Evolutionary conservation across 2,329 filamentous ascomycete genomes (phyloP).

Genomic region (Huntiella moniliformis): DNA sequence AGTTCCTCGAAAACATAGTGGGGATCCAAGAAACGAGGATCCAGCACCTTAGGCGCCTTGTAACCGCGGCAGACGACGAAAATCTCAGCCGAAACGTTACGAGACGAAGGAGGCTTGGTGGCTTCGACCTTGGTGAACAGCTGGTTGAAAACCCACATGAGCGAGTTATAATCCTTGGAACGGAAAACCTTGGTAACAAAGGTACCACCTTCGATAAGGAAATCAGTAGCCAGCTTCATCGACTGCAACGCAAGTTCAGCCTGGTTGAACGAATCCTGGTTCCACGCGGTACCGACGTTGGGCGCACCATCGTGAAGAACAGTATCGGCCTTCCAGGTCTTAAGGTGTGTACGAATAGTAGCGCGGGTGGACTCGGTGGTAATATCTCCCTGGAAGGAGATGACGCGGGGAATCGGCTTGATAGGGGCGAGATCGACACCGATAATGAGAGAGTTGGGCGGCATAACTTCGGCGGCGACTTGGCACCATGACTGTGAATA

Average conservation of each 20-base stretch:
- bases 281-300: slow-evolving; percentile 95
- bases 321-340: slow-evolving; percentile 89
- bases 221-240: slow-evolving; percentile 86
- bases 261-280: slow-evolving; percentile 95
- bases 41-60: slow-evolving; percentile 85
- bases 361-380: slow-evolving; percentile 91
- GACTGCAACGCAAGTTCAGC: slow-evolving; percentile 81
- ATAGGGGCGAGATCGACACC: slow-evolving; percentile 91
- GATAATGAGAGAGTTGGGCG: slow-evolving; percentile 70
- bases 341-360: slow-evolving; percentile 74
- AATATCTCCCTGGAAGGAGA: slow-evolving; percentile 94
- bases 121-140: slow-evolving; percentile 90
- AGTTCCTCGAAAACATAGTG: slow-evolving; percentile 83
- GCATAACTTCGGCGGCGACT: slow-evolving; percentile 91
- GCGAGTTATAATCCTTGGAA: slow-evolving; percentile 87
- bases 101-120: slow-evolving; percentile 86
- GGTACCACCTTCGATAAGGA: slow-evolving; percentile 69
- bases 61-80: slow-evolving; percentile 93
- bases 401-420: slow-evolving; percentile 83
- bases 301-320: slow-evolving; percentile 94
- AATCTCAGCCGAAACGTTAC: slow-evolving; percentile 94
- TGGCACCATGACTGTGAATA: slow-evolving; percentile 67
- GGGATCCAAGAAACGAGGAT: slow-evolving; percentile 82
- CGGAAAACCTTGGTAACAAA: slow-evolving; percentile 97
- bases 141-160: slow-evolving; percentile 96